A percentile compares a stretch with the other conserved stretches of the same genome.
phyloP scores from a whole-genome alignment of 139 green algal species.

The Coelastrella sp. region DNA sequence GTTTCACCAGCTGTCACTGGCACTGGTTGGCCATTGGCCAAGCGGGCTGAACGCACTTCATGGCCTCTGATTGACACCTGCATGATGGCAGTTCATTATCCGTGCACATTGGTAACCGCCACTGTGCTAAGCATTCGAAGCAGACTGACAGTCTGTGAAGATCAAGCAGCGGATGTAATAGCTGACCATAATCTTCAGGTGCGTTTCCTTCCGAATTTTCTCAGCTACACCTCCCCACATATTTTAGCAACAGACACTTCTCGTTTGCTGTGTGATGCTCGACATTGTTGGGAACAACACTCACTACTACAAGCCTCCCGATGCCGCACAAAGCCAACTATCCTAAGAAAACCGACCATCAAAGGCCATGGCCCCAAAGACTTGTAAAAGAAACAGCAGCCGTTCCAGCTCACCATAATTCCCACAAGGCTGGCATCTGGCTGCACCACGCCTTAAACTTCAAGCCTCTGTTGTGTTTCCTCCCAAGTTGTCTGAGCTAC shows the following conservation, averaged over 20 bases:
- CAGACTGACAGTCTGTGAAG: too few species aligned
- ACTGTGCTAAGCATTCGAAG: too few species aligned
- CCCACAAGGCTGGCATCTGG: not conserved
- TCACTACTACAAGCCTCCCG: too few species aligned
- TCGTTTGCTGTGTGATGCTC: constrained; percentile 54
- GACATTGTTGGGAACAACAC: constrained; percentile 73
- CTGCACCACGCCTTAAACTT: not conserved
- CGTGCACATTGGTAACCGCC: too few species aligned
- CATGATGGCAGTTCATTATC: not conserved
- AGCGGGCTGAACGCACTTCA: constrained; percentile 26
- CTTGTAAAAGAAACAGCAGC: too few species aligned
- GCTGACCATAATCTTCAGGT: too few species aligned
- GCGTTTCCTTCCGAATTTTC: too few species aligned
- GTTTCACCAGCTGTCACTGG: constrained; percentile 3
- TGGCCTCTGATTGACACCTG: constrained; percentile 46
- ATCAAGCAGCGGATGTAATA: too few species aligned
- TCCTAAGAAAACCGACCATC: not conserved
- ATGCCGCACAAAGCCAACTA: not conserved
- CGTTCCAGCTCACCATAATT: constrained; percentile 30
- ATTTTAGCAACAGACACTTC: constrained; percentile 37
- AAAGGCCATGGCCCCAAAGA: not conserved
- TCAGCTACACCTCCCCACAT: not conserved
- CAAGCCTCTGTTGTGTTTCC: not conserved
- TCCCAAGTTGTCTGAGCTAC: not conserved
- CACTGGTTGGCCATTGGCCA: not conserved